Base-by-base conservation (phyloP, 2,329 filamentous ascomycete species). In the Neopestalotiopsis clavispora region DNA sequence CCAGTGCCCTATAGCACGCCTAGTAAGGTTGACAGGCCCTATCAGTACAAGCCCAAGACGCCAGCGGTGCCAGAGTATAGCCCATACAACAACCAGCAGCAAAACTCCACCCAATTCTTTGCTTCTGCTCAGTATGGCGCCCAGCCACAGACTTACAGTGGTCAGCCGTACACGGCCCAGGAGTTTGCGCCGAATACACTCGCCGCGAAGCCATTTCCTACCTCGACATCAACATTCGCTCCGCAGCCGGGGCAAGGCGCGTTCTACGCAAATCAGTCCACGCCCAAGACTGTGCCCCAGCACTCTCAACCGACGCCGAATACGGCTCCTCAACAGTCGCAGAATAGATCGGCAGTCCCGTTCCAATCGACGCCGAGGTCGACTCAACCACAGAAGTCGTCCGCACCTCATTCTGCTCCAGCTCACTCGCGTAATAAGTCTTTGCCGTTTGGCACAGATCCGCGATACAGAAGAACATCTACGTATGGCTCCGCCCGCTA, bases 31-130 rank as follows among this genome's bases (percentile, higher is more conserved):
- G 74, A 78, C 65, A 78, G 76, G 68, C 78, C 78, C n/a, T 79
- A 79, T 61, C 76, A 78, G 56, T 79, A 79, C 70, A 79, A 78
- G 68, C 78, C 78, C 9, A 75, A 76, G 65, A 73, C 73, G 30
- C 74, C 77, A 13, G 65, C 75, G 4, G 67, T 72, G 14, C 72
- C 75, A 60, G 71, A 73, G 3, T 74, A 72, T 67, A 64, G 70
- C 17, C 71, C 67, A 49, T 71, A 75, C 32, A 20, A 67, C 59
- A 64, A 56, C n/a, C 65, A 59, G 34, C 52, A 60, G 40, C 59
- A 17, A 38, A 14, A 17, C 2, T n/a, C 13, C 14, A 20, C 9
- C 32, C 59, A 62, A 40, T n/a, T 34, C 9, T 62, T 38, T 38
- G 34, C n/a, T 5, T 34, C 59, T 38, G 17, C 59, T 6, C 59